These are phyloP conservation scores for Emergomyces pasteurianus DNA, from an alignment of 2,329 filamentous ascomycete species.

Conservation along the genomic window DNA sequence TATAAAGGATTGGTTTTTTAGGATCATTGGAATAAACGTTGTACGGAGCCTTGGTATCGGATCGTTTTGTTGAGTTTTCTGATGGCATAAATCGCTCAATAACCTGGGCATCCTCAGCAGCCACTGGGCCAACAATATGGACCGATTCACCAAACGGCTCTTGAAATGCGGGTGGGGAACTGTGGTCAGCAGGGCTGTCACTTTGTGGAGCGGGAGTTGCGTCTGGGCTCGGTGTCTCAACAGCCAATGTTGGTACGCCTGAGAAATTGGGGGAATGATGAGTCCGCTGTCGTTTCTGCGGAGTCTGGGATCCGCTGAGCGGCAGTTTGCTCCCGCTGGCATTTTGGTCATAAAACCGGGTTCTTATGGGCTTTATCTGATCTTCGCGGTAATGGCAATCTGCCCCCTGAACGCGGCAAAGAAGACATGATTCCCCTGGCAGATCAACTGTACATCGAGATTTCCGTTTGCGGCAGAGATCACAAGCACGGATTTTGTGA, in stretches of 20 bases:
- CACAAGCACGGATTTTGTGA: conserved; percentile 49
- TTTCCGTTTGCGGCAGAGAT: conserved; percentile 49
- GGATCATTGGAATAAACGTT: conserved; percentile 40
- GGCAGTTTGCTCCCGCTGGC: not conserved
- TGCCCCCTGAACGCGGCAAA: conserved; percentile 47
- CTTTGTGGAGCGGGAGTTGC: not conserved
- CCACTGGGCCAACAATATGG: conserved; percentile 49
- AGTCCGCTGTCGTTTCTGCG: conserved; percentile 27
- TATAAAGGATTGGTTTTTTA: conserved; percentile 35
- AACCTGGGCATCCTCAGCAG: conserved; percentile 49
- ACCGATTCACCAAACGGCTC: conserved; percentile 28
- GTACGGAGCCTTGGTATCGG: conserved; percentile 34
- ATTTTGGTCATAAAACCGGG: conserved; percentile 13
- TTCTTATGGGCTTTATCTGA: conserved; percentile 13
- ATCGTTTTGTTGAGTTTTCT: conserved; percentile 26
- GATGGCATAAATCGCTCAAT: conserved; percentile 47
- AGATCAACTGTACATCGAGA: conserved; percentile 49
- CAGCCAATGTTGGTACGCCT: conserved; percentile 10
- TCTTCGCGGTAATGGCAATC: conserved; percentile 45
- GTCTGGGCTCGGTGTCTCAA: conserved; percentile 8
- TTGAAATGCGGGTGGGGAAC: conserved; percentile 7
- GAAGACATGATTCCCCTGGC: conserved; percentile 41
- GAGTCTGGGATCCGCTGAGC: conserved; percentile 10
- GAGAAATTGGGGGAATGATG: conserved; percentile 16
- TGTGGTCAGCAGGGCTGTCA: not conserved